Conservation (phyloP, 306 rosid genomes). For the Abrus pulchellus region DNA sequence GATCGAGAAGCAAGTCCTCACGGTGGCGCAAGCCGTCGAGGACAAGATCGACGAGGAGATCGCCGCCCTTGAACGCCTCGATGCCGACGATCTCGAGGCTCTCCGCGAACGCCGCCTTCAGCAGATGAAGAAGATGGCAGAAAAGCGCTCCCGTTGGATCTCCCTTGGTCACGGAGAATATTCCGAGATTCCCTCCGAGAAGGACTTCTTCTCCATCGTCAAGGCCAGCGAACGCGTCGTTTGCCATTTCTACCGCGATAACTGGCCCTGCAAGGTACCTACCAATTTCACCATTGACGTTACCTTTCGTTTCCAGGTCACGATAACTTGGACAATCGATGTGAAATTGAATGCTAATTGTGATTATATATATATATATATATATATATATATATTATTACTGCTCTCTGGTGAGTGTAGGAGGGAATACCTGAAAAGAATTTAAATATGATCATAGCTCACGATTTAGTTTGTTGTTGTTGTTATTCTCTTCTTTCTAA, state of each 20-base stretch:
- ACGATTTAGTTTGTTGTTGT: not conserved
- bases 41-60: conserved; percentile 93
- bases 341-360: conserved; percentile 19
- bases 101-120: conserved; percentile 90
- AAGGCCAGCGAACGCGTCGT: conserved; percentile 99
- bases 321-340: too few relatives aligned
- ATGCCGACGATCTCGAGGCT: conserved; percentile 79
- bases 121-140: conserved; percentile 98
- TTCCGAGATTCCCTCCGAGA: conserved; percentile 80
- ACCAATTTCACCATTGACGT: too few relatives aligned
- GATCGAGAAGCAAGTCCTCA: conserved; percentile 81
- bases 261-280: conserved; percentile 96
- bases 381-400: too few relatives aligned
- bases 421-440: too few relatives aligned
- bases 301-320: too few relatives aligned
- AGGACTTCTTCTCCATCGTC: conserved; percentile 91
- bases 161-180: conserved; percentile 90
- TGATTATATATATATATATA: not conserved
- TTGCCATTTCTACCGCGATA: conserved; percentile 96
- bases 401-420: too few relatives aligned
- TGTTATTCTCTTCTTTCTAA: not conserved
- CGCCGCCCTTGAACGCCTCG: conserved; percentile 86
- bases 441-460: not conserved
- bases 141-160: conserved; percentile 94
- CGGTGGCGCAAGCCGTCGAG: conserved; percentile 90